Evolutionary conservation across 495 filamentous ascomycete genomes (phyloP).

Genomic region (Bacidia gigantensis): DNA sequence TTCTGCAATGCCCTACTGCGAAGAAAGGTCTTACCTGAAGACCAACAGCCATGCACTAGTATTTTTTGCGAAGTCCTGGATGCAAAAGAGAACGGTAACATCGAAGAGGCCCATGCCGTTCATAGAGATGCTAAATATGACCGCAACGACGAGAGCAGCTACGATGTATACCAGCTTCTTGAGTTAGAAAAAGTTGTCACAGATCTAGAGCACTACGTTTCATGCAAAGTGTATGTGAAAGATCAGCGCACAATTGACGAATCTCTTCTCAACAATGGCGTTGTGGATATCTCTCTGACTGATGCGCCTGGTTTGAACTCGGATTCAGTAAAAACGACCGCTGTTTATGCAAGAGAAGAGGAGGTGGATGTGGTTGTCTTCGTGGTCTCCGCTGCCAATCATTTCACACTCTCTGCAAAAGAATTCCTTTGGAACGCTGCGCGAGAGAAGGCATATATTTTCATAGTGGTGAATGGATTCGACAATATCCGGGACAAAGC

Average conservation of each 20-base stretch:
- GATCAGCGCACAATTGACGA: constrained; percentile 85
- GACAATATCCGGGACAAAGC: constrained; percentile 88
- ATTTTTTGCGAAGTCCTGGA: constrained; percentile 98
- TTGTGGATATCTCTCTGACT: constrained; percentile 94
- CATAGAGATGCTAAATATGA: constrained; percentile 68
- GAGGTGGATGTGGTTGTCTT: constrained; percentile 99
- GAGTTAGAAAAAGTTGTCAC: constrained; percentile 80
- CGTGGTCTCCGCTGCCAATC: constrained; percentile 92
- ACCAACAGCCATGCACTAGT: constrained; percentile 96
- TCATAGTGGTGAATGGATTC: constrained; percentile 96
- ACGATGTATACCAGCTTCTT: constrained; percentile 63
- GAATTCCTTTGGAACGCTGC: constrained; percentile 95
- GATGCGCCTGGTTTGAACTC: constrained; percentile 92
- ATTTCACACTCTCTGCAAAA: constrained; percentile 90
- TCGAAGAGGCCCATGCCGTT: constrained; percentile 93
- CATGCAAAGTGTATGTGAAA: constrained; percentile 94
- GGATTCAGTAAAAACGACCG: constrained; percentile 92
- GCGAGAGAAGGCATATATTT: constrained; percentile 94
- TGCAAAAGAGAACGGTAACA: constrained; percentile 70
- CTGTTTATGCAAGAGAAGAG: constrained; percentile 90
- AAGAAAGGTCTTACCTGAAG: constrained; percentile 85
- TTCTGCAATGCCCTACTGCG: constrained; percentile 94
- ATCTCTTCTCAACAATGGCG: constrained; percentile 89
- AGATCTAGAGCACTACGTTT: constrained; percentile 73
- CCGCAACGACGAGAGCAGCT: constrained; percentile 84